Evolutionary conservation across 345 rosid species (phyloP).

Genomic region (Microcos paniculata): DNA sequence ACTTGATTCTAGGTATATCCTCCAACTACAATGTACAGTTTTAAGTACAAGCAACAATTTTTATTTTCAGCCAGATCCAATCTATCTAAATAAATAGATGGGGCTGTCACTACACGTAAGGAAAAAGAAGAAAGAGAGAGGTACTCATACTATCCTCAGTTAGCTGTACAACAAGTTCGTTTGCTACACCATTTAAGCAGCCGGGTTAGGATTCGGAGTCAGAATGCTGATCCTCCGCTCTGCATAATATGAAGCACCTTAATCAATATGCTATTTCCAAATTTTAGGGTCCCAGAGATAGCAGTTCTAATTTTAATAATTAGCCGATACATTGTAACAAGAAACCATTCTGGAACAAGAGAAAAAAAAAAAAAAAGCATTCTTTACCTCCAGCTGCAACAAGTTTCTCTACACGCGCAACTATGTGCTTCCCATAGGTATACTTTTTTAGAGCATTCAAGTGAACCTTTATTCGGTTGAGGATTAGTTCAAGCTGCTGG

Average conservation of each 20-base stretch:
- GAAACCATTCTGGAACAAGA: background rate
- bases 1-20: conserved; percentile 47
- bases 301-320: background rate
- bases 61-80: conserved; percentile 41
- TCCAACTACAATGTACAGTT: conserved; percentile 51
- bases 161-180: conserved; percentile 51
- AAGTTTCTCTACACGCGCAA: conserved; percentile 94
- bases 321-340: background rate
- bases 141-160: conserved; percentile 47
- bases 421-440: conserved; percentile 96
- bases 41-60: conserved; percentile 35
- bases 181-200: conserved; percentile 33
- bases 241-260: conserved; percentile 22
- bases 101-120: conserved; percentile 29
- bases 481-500: conserved; percentile 80
- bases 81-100: conserved; percentile 35
- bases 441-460: conserved; percentile 87
- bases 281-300: background rate
- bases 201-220: conserved; percentile 37
- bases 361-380: background rate
- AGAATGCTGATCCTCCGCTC: conserved; percentile 58
- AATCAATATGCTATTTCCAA: background rate
- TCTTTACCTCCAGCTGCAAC: conserved; percentile 95
- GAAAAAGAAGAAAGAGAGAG: conserved; percentile 14
- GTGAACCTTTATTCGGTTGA: conserved; percentile 84